Evolutionary conservation across 2,329 filamentous ascomycete genomes (phyloP), one percentile per base, ranked within the genome.

Genomic region (Talaromyces amestolkiae): DNA sequence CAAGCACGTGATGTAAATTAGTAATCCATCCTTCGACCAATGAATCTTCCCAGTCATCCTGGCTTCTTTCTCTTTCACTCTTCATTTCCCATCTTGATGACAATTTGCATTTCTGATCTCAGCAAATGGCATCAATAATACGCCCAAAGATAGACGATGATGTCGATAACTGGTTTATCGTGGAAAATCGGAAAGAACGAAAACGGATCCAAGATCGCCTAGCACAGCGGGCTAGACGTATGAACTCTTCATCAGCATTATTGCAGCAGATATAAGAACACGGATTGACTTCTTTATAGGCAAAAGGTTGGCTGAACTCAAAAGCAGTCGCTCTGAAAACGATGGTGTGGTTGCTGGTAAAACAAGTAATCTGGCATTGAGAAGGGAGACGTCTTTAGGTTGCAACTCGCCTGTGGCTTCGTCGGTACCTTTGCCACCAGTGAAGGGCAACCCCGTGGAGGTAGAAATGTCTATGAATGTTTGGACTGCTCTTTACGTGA

Each of bases 181-280:
- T 78, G 31, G 64, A 73, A 53, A 76, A 79, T 64, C 72, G 75
- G 3, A 76, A 73, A 66, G 74, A 77, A 65, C 70, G 77, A 45
- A 79, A 80, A 68, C 73, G 77, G 59, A 77, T 79, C n/a, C 77
- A 79, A 68, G 77, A 79, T 68, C 70, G 76, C 53, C 66, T 79
- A 49, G 78, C 78, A 27, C 76, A 79, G 66, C 69, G 77, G 70
- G 76, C 76, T 24, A 70, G 76, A 69, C 67, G 76, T 78, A 70
- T 69, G 72, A 15, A 9, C 37, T 54, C 39, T 19, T 47, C 31
- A 33, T 24, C 15, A 6, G 5, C 47, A 4, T 27, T 15, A 3
- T 54, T 35, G 31, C 27, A 19, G 31, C n/a, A 33, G 15, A n/a
- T 11, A 10, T 27, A 10, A 7, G 17, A 7, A 24, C 7, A n/a